Base-by-base conservation (phyloP, 768 basidiomycete species). In the Rhodotorula kratochvilovae region DNA sequence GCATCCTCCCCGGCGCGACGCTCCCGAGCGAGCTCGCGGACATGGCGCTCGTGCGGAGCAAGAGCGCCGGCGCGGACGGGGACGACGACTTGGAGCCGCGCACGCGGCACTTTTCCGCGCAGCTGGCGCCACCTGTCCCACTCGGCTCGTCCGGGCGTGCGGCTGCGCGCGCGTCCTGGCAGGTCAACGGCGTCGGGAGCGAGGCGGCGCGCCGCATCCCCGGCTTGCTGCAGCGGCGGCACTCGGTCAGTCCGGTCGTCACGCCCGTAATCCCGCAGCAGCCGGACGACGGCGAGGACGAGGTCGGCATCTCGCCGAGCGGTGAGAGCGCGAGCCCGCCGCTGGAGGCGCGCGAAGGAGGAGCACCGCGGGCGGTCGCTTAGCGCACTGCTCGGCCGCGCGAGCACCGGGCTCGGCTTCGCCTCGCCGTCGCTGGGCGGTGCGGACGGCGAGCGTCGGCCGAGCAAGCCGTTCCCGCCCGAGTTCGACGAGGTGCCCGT, bases 1-100 rank as follows among this genome's bases (percentile, higher is more conserved):
- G 68, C 23, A 63, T 64, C 36, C 50, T 69, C 0, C 68, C 68
- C 21, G 68, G 68, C 17, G 68, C 68, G 42, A 63, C 61, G 19
- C 57, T 69, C 2, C 68, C 68, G 3, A 7, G n/a, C 39, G 19
- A 21, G 5, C 35, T 59, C 12, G 36, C 42, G 5, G 7, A 31
- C 13, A 16, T 27, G 39, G 58, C 59, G 5, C 15, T 63, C 13
- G 11, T 21, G 2, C 36, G 62, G 29, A 55, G 53, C 51, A 64
- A 64, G 54, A 10, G 21, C 53, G 27, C 12, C 21, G 48, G 48
- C 25, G 48, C 48, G 27, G 21, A 19, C 45, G 45, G 8, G 16
- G 43, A 48, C 46, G 43, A 57, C 56, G 60, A 35, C 16, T 19
- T 23, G 25, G 21, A 33, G 8, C 39, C 39, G 59, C 17, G 59